Evolutionary conservation across 371 early-diverging fungal genomes (phyloP).

Genomic region (Mucor velutinosus): DNA sequence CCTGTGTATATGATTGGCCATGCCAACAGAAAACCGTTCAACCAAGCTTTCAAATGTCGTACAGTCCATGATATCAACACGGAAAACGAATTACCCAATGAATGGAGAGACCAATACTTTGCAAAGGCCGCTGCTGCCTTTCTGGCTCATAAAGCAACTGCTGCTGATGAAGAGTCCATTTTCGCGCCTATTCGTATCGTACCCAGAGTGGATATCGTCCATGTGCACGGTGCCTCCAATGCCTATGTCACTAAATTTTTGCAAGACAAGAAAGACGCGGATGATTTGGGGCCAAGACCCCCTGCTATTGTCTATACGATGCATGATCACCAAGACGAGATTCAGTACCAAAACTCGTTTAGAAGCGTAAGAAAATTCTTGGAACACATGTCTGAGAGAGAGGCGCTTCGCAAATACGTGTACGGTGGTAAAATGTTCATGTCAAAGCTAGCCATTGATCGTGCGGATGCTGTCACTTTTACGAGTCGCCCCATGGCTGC

Average conservation of each 20-base stretch:
- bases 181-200: slow-evolving; percentile 47
- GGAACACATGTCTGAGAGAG: slow-evolving; percentile 13
- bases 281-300: slow-evolving; percentile 45
- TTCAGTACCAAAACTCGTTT: slow-evolving; percentile 57
- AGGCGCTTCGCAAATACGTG: slow-evolving; percentile 40
- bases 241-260: slow-evolving; percentile 60
- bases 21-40: slow-evolving; percentile 57
- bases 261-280: slow-evolving; percentile 36
- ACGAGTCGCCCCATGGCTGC: slow-evolving; percentile 58
- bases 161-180: slow-evolving; percentile 54
- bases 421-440: slow-evolving; percentile 62
- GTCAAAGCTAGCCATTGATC: slow-evolving; percentile 60
- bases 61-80: slow-evolving; percentile 51
- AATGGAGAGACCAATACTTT: slow-evolving; percentile 71
- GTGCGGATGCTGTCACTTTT: slow-evolving; percentile 60
- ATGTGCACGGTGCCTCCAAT: slow-evolving; percentile 68
- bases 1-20: slow-evolving; percentile 67
- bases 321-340: slow-evolving; percentile 64
- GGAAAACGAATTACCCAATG: slow-evolving; percentile 56
- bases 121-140: slow-evolving; percentile 65
- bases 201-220: slow-evolving; percentile 58
- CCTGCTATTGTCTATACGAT: slow-evolving; percentile 68
- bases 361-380: slow-evolving; percentile 60
- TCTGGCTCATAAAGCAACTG: slow-evolving; percentile 54
- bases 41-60: slow-evolving; percentile 54